A percentile compares a stretch with the other conserved stretches of the same genome.
phyloP scores from a whole-genome alignment of 225 moss, liverwort and hornwort species.

The Marchantia paleacea region DNA sequence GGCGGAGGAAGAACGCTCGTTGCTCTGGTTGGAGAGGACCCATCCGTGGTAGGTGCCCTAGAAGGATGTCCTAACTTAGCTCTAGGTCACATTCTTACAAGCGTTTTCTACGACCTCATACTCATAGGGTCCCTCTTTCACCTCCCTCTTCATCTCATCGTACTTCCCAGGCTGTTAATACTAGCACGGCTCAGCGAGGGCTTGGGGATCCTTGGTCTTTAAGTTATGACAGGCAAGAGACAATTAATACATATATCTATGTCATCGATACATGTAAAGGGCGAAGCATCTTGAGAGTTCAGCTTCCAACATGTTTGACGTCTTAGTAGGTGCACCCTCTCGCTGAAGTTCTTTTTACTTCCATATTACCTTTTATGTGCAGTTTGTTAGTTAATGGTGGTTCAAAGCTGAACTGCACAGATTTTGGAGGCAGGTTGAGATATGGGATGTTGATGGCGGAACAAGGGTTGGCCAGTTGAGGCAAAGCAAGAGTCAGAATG shows the following conservation, averaged over 20 bases:
- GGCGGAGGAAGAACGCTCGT: constrained; percentile 40
- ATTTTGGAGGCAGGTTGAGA: constrained; percentile 60
- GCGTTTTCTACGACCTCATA: no score
- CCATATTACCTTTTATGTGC: no score
- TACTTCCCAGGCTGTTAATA: neutral
- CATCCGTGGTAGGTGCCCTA: constrained; percentile 53
- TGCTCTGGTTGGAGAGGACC: constrained; percentile 75
- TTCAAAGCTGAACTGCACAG: constrained; percentile 1
- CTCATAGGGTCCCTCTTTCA: no score
- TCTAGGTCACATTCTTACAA: neutral
- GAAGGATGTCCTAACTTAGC: neutral
- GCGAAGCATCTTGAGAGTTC: neutral
- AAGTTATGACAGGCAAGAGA: no score
- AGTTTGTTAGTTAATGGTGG: neutral
- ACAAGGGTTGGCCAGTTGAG: constrained; percentile 64
- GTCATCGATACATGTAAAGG: neutral
- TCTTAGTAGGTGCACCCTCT: neutral
- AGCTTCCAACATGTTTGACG: neutral
- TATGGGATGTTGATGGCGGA: constrained; percentile 79
- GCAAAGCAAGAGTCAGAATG: constrained; percentile 17
- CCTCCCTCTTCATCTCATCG: no score
- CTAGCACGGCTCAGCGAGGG: no score
- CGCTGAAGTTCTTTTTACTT: neutral
- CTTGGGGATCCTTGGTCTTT: no score
- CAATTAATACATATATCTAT: neutral